A percentile compares a stretch with the other conserved stretches of the same genome.
Conservation (phyloP, 2,329 filamentous ascomycete species). For the Colletotrichum sp. region DNA sequence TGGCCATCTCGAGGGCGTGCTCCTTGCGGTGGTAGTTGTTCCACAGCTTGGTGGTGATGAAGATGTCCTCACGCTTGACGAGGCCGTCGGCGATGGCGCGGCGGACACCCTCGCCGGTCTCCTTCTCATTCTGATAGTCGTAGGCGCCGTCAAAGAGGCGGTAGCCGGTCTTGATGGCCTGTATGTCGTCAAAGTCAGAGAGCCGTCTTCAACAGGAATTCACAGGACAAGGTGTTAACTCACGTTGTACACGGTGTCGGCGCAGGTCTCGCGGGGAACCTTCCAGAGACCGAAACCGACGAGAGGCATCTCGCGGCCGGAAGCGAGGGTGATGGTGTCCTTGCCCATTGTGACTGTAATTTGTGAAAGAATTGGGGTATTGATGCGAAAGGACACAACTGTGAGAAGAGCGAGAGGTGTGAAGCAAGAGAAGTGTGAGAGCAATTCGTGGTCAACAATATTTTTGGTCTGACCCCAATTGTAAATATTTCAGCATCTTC, state of each 20-base stretch:
- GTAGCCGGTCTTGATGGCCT: slow-evolving; percentile 58
- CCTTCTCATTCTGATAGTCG: slow-evolving; percentile 69
- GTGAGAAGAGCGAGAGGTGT: neutral
- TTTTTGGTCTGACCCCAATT: neutral
- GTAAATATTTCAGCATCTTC: neutral
- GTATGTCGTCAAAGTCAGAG: neutral
- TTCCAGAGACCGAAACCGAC: slow-evolving; percentile 75
- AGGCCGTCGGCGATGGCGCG: slow-evolving; percentile 61
- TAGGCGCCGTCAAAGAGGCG: slow-evolving; percentile 58
- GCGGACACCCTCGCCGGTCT: slow-evolving; percentile 69
- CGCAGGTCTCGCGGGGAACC: slow-evolving; percentile 50
- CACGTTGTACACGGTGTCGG: slow-evolving; percentile 68
- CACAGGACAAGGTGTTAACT: neutral
- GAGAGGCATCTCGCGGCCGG: slow-evolving; percentile 58
- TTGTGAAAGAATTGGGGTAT: neutral
- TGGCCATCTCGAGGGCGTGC: slow-evolving; percentile 66
- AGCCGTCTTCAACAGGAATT: rapidly evolving
- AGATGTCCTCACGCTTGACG: slow-evolving; percentile 77
- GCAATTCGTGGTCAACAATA: neutral
- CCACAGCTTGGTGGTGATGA: slow-evolving; percentile 88
- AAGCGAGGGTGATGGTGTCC: slow-evolving; percentile 50
- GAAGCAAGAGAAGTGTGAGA: neutral
- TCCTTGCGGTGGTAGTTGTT: slow-evolving; percentile 74
- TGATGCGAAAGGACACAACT: neutral
- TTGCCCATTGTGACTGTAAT: slow-evolving; percentile 9